These are phyloP conservation scores for Silene conica DNA, from an alignment of 148 eudicot genomes.

Conservation along the genomic window DNA sequence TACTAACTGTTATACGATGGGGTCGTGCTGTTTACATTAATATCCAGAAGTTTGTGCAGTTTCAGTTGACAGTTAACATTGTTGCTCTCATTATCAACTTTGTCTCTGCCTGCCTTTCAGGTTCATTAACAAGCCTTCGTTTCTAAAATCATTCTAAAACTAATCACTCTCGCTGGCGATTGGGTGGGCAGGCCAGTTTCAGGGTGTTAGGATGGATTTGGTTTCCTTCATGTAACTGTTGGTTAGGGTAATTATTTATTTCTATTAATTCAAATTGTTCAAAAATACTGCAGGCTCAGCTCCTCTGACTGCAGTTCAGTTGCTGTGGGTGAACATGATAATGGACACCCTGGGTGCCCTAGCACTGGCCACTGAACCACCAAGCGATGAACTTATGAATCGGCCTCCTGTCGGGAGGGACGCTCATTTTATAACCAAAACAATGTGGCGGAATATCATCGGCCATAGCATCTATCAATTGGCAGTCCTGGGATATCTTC, in stretches of 20 bases:
- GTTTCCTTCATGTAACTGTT: background rate
- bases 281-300: slow-evolving; percentile 51
- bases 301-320: slow-evolving; percentile 78
- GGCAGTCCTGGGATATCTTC: slow-evolving; percentile 41
- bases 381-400: slow-evolving; percentile 65
- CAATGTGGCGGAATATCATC: slow-evolving; percentile 80
- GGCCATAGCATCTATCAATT: slow-evolving; percentile 50
- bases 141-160: background rate
- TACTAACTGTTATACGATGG: slow-evolving; percentile 71
- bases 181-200: background rate
- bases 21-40: slow-evolving; percentile 82
- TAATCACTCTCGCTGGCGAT: background rate
- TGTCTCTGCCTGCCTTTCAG: slow-evolving; percentile 72
- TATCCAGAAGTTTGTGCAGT: slow-evolving; percentile 89
- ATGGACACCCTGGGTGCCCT: slow-evolving; percentile 93
- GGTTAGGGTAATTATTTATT: background rate
- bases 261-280: background rate
- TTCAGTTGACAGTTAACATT: slow-evolving; percentile 83
- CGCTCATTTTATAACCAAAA: slow-evolving; percentile 47
- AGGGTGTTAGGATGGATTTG: background rate
- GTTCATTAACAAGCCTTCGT: slow-evolving; percentile 16
- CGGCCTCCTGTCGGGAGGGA: slow-evolving; percentile 62
- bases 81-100: slow-evolving; percentile 80
- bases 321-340: slow-evolving; percentile 94
- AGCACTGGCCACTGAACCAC: slow-evolving; percentile 86